Evolutionary conservation across 2,329 filamentous ascomycete species (phyloP).

Genomic region (Phaeosphaeria sp.): DNA sequence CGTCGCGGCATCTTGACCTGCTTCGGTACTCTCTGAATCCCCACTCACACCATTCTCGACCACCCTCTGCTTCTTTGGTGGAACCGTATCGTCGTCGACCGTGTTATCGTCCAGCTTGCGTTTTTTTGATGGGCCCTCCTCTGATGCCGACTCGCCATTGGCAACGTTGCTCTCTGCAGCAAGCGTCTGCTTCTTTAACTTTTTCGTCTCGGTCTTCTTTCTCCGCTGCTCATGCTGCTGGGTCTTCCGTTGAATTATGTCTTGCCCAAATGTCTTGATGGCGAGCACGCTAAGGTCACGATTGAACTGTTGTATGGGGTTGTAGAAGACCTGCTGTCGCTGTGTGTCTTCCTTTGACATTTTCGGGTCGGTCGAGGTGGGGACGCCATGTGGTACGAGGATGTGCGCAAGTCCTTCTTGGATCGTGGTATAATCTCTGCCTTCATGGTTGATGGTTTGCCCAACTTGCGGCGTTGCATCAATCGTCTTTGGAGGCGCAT

Average conservation of each 20-base stretch:
- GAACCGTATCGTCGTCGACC: constrained; percentile 16
- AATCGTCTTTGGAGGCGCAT: constrained; percentile 25
- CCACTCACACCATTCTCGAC: constrained; percentile 19
- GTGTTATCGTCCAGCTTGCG: constrained; percentile 22
- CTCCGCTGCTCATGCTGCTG: constrained; percentile 52
- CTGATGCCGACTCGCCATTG: constrained; percentile 2
- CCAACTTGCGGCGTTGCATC: constrained; percentile 35
- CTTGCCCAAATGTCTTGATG: constrained; percentile 86
- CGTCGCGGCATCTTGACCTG: constrained; percentile 1
- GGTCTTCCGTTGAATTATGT: constrained; percentile 59
- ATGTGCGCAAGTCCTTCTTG: constrained; percentile 73
- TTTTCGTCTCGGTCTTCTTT: constrained; percentile 34
- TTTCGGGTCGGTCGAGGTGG: constrained; percentile 56
- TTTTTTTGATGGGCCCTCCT: constrained; percentile 27
- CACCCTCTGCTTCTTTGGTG: constrained; percentile 35
- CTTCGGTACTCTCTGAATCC: constrained; percentile 8
- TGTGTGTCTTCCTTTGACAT: constrained; percentile 57
- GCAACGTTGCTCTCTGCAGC: constrained; percentile 8
- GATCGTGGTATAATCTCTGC: constrained; percentile 64
- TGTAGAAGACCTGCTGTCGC: constrained; percentile 90
- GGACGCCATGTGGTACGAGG: constrained; percentile 63
- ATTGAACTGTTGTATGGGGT: constrained; percentile 99
- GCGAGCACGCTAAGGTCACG: constrained; percentile 91
- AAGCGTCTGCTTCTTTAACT: constrained; percentile 21
- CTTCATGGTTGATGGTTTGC: constrained; percentile 52